phyloP scores from a whole-genome alignment of 371 early-diverging fungal species.

The Parasitella parasitica region DNA sequence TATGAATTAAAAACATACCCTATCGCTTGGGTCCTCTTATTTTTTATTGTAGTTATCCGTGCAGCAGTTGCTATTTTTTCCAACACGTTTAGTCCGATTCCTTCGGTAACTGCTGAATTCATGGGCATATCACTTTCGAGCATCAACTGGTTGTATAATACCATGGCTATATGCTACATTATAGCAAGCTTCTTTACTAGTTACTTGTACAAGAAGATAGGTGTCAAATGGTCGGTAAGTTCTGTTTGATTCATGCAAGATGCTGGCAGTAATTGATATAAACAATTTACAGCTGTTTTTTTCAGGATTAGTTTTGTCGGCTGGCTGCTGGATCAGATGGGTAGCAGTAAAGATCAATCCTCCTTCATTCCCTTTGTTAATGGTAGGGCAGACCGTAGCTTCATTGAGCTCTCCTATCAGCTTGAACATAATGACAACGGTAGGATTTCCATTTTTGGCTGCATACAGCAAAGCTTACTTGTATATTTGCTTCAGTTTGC shows the following conservation, averaged over 20 bases:
- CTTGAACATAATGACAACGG: constrained; percentile 58
- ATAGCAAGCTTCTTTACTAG: constrained; percentile 49
- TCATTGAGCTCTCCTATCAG: constrained; percentile 64
- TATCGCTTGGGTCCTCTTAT: constrained; percentile 38
- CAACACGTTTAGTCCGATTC: constrained; percentile 46
- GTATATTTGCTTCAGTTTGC: constrained; percentile 35
- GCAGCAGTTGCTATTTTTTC: constrained; percentile 37
- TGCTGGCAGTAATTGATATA: too few species aligned
- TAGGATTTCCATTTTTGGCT: not conserved
- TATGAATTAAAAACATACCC: constrained; percentile 35
- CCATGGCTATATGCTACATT: constrained; percentile 51
- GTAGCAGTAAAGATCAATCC: constrained; percentile 44
- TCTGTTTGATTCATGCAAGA: too few species aligned
- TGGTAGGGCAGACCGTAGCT: constrained; percentile 62
- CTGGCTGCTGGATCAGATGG: constrained; percentile 63
- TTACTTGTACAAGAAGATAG: constrained; percentile 48
- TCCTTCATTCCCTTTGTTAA: constrained; percentile 47
- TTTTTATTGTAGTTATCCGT: constrained; percentile 33
- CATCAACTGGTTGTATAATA: constrained; percentile 46
- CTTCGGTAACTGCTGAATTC: constrained; percentile 37
- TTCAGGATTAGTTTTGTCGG: constrained; percentile 45
- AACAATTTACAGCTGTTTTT: constrained; percentile 24
- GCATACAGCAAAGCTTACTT: not conserved
- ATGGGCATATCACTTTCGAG: constrained; percentile 28
- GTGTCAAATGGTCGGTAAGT: constrained; percentile 48